phyloP scores from a whole-genome alignment of 352 stramenopile species.

The Pythium sukuiense region DNA sequence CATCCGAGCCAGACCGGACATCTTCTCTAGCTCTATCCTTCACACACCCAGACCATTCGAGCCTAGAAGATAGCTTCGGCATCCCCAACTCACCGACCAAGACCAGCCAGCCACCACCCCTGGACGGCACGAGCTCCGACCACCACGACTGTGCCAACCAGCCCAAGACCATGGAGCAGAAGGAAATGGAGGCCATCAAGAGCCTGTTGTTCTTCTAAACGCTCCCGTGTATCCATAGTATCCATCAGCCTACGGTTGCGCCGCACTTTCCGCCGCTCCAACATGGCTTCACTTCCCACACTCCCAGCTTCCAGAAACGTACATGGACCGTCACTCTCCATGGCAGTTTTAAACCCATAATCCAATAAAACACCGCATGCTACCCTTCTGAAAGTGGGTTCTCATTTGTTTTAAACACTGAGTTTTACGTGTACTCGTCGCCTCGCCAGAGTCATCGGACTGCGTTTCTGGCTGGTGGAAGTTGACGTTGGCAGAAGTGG shows the following conservation, averaged over 20 bases:
- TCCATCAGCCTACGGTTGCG: not conserved
- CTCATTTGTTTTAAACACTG: conserved; percentile 10
- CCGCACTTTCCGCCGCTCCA: not conserved
- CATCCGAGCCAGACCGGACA: not conserved
- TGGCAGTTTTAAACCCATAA: conserved; percentile 3
- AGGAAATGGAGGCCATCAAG: conserved; percentile 60
- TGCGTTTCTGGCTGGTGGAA: conserved; percentile 20
- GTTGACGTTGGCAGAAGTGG: conserved; percentile 22
- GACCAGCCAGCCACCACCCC: not conserved
- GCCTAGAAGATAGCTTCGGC: conserved; percentile 21
- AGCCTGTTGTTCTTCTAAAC: conserved; percentile 50
- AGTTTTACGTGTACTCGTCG: not conserved
- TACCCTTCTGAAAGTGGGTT: not conserved
- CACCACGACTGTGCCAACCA: not conserved
- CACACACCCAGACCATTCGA: not conserved
- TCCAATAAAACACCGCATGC: not conserved
- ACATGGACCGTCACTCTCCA: not conserved
- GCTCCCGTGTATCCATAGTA: not conserved
- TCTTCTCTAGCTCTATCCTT: conserved; percentile 5
- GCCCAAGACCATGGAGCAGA: conserved; percentile 52
- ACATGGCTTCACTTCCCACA: conserved; percentile 4
- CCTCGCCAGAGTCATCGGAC: conserved; percentile 7
- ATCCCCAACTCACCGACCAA: conserved; percentile 14
- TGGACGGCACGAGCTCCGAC: not conserved
- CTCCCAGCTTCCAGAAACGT: conserved; percentile 3